A percentile compares a stretch with the other conserved stretches of the same genome.
Evolutionary conservation across 2,329 filamentous ascomycete genomes (phyloP).

Genomic region (Massarina eburnea): DNA sequence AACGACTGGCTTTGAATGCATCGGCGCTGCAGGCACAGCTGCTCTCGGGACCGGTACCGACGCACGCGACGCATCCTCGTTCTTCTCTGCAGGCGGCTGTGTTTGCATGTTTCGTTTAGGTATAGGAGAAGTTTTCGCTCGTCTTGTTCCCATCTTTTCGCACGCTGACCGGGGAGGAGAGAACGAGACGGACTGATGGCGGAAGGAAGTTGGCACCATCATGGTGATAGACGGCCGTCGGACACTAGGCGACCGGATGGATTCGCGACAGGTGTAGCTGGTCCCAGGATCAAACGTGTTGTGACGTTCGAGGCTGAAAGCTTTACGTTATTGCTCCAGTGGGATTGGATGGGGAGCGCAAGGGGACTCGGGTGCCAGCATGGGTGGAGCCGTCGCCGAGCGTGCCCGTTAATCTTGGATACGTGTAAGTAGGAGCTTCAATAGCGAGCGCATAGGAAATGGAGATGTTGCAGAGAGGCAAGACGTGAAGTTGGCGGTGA

Average conservation of each 20-base stretch:
- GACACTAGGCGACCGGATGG: slow-evolving; percentile 17
- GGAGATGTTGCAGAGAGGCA: background rate
- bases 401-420: slow-evolving; percentile 11
- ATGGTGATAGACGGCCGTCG: slow-evolving; percentile 33
- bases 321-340: slow-evolving; percentile 41
- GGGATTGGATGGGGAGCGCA: slow-evolving; percentile 34
- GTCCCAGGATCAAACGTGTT: slow-evolving; percentile 13
- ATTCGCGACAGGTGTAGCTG: slow-evolving; percentile 34
- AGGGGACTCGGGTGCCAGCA: slow-evolving; percentile 24
- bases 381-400: slow-evolving; percentile 24
- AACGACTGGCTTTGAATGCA: slow-evolving; percentile 45
- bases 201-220: slow-evolving; percentile 50
- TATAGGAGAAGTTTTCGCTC: slow-evolving; percentile 19
- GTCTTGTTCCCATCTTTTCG: slow-evolving; percentile 37
- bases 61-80: slow-evolving; percentile 6
- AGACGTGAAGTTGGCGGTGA: background rate
- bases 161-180: slow-evolving; percentile 21
- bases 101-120: slow-evolving; percentile 10
- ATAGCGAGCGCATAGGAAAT: slow-evolving; percentile 3
- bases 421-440: background rate
- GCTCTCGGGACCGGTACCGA: slow-evolving; percentile 12
- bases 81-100: slow-evolving; percentile 15
- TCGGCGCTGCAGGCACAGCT: slow-evolving; percentile 18
- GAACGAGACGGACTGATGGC: slow-evolving; percentile 38
- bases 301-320: slow-evolving; percentile 33